A percentile compares a stretch with the other conserved stretches of the same genome.
Conservation (phyloP, 2,329 filamentous ascomycete genomes). For the Penicillium sclerotiorum region DNA sequence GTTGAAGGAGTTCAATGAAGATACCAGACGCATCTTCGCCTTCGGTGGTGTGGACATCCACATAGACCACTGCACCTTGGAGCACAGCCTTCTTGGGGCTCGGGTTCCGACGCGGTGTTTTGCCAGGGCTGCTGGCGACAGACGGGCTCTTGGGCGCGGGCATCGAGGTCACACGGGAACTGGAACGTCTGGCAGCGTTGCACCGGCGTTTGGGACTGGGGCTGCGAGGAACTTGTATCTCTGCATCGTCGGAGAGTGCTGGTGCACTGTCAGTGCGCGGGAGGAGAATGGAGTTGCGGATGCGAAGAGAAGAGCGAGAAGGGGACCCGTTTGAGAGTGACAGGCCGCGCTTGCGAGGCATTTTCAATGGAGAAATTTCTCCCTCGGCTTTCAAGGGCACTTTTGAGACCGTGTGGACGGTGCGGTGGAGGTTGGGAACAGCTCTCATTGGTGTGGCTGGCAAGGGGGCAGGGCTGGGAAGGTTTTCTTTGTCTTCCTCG, state of each 20-base stretch:
- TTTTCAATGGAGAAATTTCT: constrained; percentile 49
- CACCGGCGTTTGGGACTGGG: constrained; percentile 23
- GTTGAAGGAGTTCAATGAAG: constrained; percentile 74
- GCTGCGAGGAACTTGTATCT: constrained; percentile 19
- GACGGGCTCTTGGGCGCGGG: constrained; percentile 14
- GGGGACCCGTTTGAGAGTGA: constrained; percentile 54
- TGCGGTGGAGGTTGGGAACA: constrained; percentile 49
- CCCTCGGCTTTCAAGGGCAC: constrained; percentile 72
- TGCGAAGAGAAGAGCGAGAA: constrained; percentile 34
- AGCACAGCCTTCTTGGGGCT: constrained; percentile 50
- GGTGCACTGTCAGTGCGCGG: constrained; percentile 24
- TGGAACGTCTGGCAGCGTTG: constrained; percentile 18
- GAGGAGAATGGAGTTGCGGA: constrained; percentile 27
- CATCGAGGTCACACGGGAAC: constrained; percentile 9
- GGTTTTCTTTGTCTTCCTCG: constrained; percentile 35
- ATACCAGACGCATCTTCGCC: constrained; percentile 79
- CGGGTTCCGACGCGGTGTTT: constrained; percentile 30
- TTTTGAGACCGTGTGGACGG: constrained; percentile 75
- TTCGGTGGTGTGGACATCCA: constrained; percentile 81
- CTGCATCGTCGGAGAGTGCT: constrained; percentile 32
- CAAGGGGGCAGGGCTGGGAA: constrained; percentile 16
- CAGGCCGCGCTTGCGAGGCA: constrained; percentile 52
- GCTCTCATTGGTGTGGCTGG: constrained; percentile 60
- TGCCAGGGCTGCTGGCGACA: constrained; percentile 29
- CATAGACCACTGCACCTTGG: constrained; percentile 74